Evolutionary conservation across 179 eudicot species (phyloP).

Genomic region (Amaranthus tricolor): DNA sequence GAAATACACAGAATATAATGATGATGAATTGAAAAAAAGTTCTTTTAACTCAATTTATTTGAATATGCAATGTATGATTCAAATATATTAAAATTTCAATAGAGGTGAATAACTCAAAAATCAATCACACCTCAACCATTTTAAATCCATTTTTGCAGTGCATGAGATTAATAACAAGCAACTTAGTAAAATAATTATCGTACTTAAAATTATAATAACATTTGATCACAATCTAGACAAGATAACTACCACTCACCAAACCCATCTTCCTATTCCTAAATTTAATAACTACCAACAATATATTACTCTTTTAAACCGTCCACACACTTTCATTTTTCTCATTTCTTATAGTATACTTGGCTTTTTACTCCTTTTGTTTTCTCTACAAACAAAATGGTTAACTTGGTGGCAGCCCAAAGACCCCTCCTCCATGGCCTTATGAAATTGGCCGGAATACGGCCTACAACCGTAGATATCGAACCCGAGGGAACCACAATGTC

Average conservation of each 20-base stretch:
- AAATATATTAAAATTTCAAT: no score
- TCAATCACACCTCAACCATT: no score
- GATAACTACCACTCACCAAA: conserved; percentile 44
- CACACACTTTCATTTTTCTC: background rate
- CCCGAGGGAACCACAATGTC: conserved; percentile 65
- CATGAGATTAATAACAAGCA: no score
- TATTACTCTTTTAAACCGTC: background rate
- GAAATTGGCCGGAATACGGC: conserved; percentile 77
- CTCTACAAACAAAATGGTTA: conserved; percentile 55
- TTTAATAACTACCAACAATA: background rate
- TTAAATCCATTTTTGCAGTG: no score
- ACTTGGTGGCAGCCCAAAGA: conserved; percentile 70
- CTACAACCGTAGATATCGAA: conserved; percentile 54
- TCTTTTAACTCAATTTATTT: no score
- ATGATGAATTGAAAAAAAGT: no score
- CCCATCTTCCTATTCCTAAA: conserved; percentile 10
- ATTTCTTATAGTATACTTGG: background rate
- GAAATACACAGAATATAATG: no score
- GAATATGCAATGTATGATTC: no score
- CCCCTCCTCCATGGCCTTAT: conserved; percentile 63
- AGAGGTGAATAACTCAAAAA: no score
- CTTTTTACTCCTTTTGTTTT: background rate
- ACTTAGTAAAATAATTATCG: no score
- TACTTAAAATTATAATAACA: no score
- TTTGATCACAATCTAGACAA: no score